phyloP scores from a whole-genome alignment of 108 stramenopile species.

The Pseudonitzschia delicatissima region DNA sequence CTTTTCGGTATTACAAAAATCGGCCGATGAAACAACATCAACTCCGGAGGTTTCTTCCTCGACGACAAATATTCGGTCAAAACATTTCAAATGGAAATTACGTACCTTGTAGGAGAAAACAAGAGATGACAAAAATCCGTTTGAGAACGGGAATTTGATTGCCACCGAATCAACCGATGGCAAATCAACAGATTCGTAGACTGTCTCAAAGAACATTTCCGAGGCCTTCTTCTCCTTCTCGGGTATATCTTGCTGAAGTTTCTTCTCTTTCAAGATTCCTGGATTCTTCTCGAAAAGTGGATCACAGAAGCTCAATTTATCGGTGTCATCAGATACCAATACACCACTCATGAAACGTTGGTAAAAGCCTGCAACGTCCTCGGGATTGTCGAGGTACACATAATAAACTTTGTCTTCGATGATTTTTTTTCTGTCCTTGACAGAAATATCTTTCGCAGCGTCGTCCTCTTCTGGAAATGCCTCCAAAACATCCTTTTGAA shows the following conservation, averaged over 20 bases:
- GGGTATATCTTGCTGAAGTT: slow-evolving; percentile 3
- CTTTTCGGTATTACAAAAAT: not conserved
- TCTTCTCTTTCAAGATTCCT: slow-evolving; percentile 8
- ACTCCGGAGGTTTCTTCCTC: too few species aligned
- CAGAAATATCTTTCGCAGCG: slow-evolving; percentile 35
- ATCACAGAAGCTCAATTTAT: slow-evolving; percentile 20
- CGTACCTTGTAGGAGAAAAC: slow-evolving; percentile 62
- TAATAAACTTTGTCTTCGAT: slow-evolving; percentile 56
- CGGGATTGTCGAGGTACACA: slow-evolving; percentile 59
- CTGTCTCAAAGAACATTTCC: slow-evolving; percentile 14
- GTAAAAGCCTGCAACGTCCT: slow-evolving; percentile 37
- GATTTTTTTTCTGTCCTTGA: slow-evolving; percentile 2
- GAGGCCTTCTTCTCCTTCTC: slow-evolving; percentile 16
- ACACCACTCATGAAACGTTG: slow-evolving; percentile 60
- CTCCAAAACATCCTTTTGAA: slow-evolving; percentile 13
- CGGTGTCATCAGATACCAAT: slow-evolving; percentile 21
- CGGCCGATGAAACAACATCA: not conserved
- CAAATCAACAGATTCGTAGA: slow-evolving; percentile 35
- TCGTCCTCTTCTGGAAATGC: slow-evolving; percentile 20
- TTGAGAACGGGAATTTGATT: slow-evolving; percentile 61
- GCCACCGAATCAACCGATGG: slow-evolving; percentile 60
- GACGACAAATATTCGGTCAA: not conserved
- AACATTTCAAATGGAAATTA: not conserved
- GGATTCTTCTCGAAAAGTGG: slow-evolving; percentile 39
- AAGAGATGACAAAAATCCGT: slow-evolving; percentile 67